Evolutionary conservation across 2,329 filamentous ascomycete species (phyloP).

Genomic region (Exophiala xenobiotica): DNA sequence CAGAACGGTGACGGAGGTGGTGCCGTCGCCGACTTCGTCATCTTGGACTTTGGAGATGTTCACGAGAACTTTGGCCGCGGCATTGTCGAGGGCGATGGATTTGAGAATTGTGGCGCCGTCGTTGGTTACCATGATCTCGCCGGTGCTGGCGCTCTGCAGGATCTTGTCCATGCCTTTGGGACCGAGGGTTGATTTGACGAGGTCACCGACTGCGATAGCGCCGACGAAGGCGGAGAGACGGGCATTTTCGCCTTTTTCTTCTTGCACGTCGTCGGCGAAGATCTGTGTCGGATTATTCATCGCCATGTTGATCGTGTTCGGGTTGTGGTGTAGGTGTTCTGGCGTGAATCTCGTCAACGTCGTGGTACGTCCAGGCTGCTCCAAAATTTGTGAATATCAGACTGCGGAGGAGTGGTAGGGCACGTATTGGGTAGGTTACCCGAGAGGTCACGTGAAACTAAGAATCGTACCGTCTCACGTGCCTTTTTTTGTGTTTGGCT

Average conservation of each 20-base stretch:
- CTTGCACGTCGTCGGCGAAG: conserved; percentile 93
- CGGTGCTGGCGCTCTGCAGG: conserved; percentile 89
- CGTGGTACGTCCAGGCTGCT: not conserved
- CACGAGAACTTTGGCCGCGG: conserved; percentile 94
- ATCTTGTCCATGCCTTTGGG: conserved; percentile 99
- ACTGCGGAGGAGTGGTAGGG: not conserved
- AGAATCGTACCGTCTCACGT: too few relatives aligned
- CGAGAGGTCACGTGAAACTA: too few relatives aligned
- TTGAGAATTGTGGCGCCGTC: conserved; percentile 98
- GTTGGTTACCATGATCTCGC: conserved; percentile 97
- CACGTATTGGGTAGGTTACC: too few relatives aligned
- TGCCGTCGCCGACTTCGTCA: conserved; percentile 96
- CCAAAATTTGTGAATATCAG: not conserved
- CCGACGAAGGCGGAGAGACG: conserved; percentile 97
- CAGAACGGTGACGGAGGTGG: conserved; percentile 94
- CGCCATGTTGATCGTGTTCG: not conserved
- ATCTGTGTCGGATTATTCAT: conserved; percentile 81
- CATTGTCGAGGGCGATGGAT: conserved; percentile 96
- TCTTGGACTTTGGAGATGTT: conserved; percentile 99
- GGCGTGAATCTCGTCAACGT: too few relatives aligned
- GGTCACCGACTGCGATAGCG: conserved; percentile 93
- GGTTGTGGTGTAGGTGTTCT: not conserved
- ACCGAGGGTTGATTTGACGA: conserved; percentile 95
- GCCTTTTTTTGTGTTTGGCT: too few relatives aligned
- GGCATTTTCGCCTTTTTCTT: conserved; percentile 99